Percentiles rank a stretch among this genome's conserved stretches.
Evolutionary conservation across 805 yeast species (phyloP).

Genomic region (Starmera quercuum): DNA sequence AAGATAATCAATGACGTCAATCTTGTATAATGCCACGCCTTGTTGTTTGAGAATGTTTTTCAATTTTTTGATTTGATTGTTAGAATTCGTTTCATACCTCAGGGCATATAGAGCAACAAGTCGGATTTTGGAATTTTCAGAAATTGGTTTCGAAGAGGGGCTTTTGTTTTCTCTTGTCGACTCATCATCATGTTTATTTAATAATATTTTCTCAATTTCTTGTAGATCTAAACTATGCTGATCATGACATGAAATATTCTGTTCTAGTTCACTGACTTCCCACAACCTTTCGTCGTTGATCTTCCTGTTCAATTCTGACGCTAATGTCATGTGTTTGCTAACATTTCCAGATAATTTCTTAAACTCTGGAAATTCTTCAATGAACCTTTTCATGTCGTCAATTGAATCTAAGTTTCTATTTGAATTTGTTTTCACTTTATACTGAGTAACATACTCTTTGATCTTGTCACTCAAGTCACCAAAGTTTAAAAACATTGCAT

Average conservation of each 20-base stretch:
- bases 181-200: conserved; percentile 22
- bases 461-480: conserved; percentile 91
- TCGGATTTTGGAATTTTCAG: conserved; percentile 57
- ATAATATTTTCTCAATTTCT: conserved; percentile 49
- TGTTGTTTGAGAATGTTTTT: conserved; percentile 29
- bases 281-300: conserved; percentile 62
- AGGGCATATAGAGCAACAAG: conserved; percentile 68
- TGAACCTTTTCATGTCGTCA: conserved; percentile 83
- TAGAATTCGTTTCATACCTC: conserved; percentile 51
- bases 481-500: conserved; percentile 82
- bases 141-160: conserved; percentile 24
- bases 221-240: conserved; percentile 48
- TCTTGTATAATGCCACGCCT: conserved; percentile 21
- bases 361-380: conserved; percentile 92
- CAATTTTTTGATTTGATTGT: conserved; percentile 33
- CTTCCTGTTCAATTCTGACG: conserved; percentile 74
- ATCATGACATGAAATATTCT: conserved; percentile 64
- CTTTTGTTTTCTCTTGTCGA: conserved; percentile 3
- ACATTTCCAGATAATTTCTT: conserved; percentile 82
- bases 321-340: conserved; percentile 85
- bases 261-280: conserved; percentile 88
- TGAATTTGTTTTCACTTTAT: conserved; percentile 72
- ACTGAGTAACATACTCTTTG: conserved; percentile 75
- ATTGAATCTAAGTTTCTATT: conserved; percentile 67
- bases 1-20: conserved; percentile 28